Evolutionary conservation across 176 grass and related monocot species (phyloP).

Genomic region (Rhipidocladum racemiflorum): DNA sequence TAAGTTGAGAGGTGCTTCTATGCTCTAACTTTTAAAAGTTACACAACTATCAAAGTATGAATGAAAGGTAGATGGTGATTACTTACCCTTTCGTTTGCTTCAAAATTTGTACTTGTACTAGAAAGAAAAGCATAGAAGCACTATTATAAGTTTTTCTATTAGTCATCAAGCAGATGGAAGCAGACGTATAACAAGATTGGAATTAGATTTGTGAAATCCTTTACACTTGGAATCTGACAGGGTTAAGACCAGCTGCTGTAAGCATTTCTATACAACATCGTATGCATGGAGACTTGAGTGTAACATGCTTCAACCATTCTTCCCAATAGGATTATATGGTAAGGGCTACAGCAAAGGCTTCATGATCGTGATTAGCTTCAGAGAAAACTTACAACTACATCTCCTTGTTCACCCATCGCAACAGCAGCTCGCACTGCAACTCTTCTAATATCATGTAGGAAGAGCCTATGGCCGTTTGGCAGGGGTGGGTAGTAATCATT

Average conservation of each 20-base stretch:
- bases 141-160: not conserved
- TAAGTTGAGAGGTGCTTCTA: no score
- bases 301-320: not conserved
- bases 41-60: no score
- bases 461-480: slow-evolving; percentile 86
- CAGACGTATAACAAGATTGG: not conserved
- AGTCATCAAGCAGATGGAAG: not conserved
- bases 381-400: slow-evolving; percentile 79
- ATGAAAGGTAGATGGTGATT: no score
- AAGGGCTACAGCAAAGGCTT: not conserved
- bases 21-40: no score
- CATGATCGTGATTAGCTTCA: not conserved
- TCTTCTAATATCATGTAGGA: slow-evolving; percentile 89
- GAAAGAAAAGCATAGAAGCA: not conserved
- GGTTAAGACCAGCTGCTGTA: not conserved
- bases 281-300: not conserved
- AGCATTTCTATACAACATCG: not conserved
- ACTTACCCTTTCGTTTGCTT: no score
- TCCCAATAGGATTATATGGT: not conserved
- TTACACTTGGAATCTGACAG: not conserved
- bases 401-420: slow-evolving; percentile 95
- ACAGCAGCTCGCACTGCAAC: slow-evolving; percentile 88
- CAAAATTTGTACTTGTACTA: no score
- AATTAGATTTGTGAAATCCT: slow-evolving; percentile 4
- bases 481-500: slow-evolving; percentile 99